Percentiles rank a stretch among this genome's conserved stretches.
Conservation (phyloP, 2,329 filamentous ascomycete species). For the Botrytis squamosa region DNA sequence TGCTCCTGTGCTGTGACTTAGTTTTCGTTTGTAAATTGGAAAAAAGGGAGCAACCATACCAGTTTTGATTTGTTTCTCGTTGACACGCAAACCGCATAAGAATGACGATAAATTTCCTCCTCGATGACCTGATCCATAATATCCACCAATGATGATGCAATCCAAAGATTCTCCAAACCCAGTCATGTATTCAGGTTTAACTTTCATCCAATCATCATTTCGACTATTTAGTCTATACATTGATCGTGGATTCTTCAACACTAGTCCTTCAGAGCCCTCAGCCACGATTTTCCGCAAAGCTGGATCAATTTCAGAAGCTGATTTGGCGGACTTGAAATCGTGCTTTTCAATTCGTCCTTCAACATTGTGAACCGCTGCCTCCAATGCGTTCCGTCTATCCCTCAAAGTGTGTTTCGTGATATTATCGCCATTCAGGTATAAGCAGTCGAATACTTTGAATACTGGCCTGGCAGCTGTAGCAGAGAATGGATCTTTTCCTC, state of each 20-base stretch:
- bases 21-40: background rate
- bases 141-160: constrained; percentile 84
- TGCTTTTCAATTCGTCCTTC: constrained; percentile 83
- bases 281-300: constrained; percentile 79
- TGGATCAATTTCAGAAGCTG: constrained; percentile 72
- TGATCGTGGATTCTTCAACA: constrained; percentile 89
- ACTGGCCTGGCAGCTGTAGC: constrained; percentile 66
- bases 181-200: constrained; percentile 97
- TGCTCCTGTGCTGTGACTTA: constrained; percentile 35
- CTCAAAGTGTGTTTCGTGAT: constrained; percentile 80
- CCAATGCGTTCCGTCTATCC: constrained; percentile 74
- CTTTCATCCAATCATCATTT: constrained; percentile 96
- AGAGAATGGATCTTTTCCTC: constrained; percentile 70
- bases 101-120: constrained; percentile 84
- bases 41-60: background rate
- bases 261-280: constrained; percentile 83
- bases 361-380: constrained; percentile 66
- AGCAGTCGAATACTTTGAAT: constrained; percentile 85
- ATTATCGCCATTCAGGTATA: constrained; percentile 79
- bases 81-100: constrained; percentile 80
- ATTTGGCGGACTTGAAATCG: constrained; percentile 63
- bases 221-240: constrained; percentile 84
- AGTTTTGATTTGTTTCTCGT: constrained; percentile 39
- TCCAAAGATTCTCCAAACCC: constrained; percentile 94
- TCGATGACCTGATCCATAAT: constrained; percentile 83